Evolutionary conservation across 345 rosid genomes (phyloP), one percentile per base, ranked within the genome.

Genomic region (Pelargonium nanum): DNA sequence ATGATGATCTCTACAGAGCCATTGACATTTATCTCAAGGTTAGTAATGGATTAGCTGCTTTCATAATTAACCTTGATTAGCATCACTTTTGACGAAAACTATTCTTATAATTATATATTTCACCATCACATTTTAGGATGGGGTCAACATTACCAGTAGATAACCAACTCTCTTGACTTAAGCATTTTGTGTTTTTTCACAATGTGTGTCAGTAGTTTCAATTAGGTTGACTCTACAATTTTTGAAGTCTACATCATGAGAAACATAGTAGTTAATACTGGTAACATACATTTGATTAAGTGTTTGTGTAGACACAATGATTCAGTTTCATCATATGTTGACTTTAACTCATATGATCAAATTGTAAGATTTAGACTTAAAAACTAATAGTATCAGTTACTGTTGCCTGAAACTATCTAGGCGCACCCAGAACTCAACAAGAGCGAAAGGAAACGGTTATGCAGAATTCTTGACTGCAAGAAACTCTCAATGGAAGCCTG

Each of bases 21-120:
- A 85, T 93, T 70, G 99, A 89, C 84, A 84, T 85, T 72, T 93
- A 83, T 72, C 99, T 93, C 78, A 89, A 89, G 99, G 99, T 93
- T 86, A 70, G 22, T 60, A 53, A 48, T 51, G 32, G 0, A n/a
- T 48, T 44, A 12, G 21, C 40, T n/a, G 26, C 63, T 48, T 0
- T 15, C 20, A 54, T 22, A 7, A 23, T 59, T 16, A 51, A 26
- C 56, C 23, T 32, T 1, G n/a, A n/a, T n/a, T n/a, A n/a, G n/a
- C n/a, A 28, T 20, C 59, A 48, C 56, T 68, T 58, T 51, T 66
- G 59, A 30, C 20, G 22, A 48, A 54, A 56, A 61, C 55, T 19
- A 60, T 24, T 16, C 24, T 20, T 56, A 53, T 56, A 64, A 53
- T 61, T 61, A 45, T 21, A 63, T 16, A 26, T 66, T 65, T 76